A percentile compares a stretch with the other conserved stretches of the same genome.
phyloP scores from a whole-genome alignment of 768 basidiomycete species.

The Saitozyma sp. region DNA sequence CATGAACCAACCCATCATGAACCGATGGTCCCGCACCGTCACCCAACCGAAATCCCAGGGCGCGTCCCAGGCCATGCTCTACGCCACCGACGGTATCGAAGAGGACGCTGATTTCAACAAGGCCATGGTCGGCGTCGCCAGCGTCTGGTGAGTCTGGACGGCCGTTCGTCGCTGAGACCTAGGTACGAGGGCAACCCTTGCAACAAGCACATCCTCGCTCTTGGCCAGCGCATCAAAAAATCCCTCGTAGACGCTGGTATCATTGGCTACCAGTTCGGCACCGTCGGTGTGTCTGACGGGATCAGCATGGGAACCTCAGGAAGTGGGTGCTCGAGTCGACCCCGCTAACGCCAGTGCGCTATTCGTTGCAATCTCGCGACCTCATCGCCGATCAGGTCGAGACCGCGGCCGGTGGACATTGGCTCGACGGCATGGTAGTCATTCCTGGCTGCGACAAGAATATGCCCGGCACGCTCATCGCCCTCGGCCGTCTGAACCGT shows the following conservation, averaged over 20 bases:
- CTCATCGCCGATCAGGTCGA: constrained; percentile 97
- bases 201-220: constrained; percentile 85
- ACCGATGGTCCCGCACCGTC: constrained; percentile 72
- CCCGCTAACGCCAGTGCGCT: constrained; percentile 43
- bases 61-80: constrained; percentile 96
- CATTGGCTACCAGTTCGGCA: constrained; percentile 96
- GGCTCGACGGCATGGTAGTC: constrained; percentile 96
- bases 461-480: constrained; percentile 99
- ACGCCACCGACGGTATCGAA: constrained; percentile 91
- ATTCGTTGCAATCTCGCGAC: constrained; percentile 93
- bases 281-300: constrained; percentile 95
- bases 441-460: constrained; percentile 99
- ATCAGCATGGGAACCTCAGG: constrained; percentile 96
- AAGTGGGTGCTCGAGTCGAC: constrained; percentile 64
- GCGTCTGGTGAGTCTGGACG: constrained; percentile 70
- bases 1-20: constrained; percentile 47
- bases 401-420: constrained; percentile 92
- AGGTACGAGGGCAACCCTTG: constrained; percentile 99
- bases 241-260: constrained; percentile 69
- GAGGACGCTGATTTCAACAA: constrained; percentile 83
- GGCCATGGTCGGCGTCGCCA: constrained; percentile 95
- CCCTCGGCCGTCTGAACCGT: constrained; percentile 89
- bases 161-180: background rate
- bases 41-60: constrained; percentile 94
- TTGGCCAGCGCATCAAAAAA: constrained; percentile 82